Evolutionary conservation across 441 rosid species (phyloP), one percentile per base, ranked within the genome.

Genomic region (Gossypium trilobum): DNA sequence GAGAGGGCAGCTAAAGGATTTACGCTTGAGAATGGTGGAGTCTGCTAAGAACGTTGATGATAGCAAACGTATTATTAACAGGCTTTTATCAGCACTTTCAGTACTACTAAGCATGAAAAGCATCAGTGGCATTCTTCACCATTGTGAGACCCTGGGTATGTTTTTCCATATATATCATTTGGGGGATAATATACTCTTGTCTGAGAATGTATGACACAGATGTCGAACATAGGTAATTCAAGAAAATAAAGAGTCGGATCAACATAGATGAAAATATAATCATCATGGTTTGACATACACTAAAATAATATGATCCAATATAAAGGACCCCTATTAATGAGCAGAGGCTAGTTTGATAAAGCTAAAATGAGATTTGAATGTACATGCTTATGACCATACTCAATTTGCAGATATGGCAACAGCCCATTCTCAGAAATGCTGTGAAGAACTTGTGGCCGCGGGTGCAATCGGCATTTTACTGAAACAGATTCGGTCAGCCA

Each of bases 11-110:
- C 82, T 94, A 42, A 48, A 77, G 68, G 90, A 89, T 75, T 75
- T 92, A 75, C 87, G 97, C 73, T 66, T 73, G 79, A 82, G 93
- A 84, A 82, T 92, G 75, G 85, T 78, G 73, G 87, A 83, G 60
- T 88, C 97, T 70, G 94, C 97, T 25, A 79, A 75, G 77, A 90
- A 92, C 82, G 85, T 89, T 46, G 95, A 94, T 75, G 97, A 90
- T 79, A 84, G 82, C 70, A 87, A 81, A 87, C 88, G 97, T 6
- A 78, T 94, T 29, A 88, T 94, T 68, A 91, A 92, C 84, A 87
- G 85, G 80, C 99, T 92, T 75, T 75, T 83, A 39, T 74, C 81
- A 19, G 97, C 99, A 52, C 88, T 92, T 65, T 86, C 89, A 2
- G 97, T 90, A 78, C 82, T 94, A 70, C 81, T 80, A 13, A 89